Evolutionary conservation across 2,329 filamentous ascomycete species (phyloP).

Genomic region (Cordyceps sp.): DNA sequence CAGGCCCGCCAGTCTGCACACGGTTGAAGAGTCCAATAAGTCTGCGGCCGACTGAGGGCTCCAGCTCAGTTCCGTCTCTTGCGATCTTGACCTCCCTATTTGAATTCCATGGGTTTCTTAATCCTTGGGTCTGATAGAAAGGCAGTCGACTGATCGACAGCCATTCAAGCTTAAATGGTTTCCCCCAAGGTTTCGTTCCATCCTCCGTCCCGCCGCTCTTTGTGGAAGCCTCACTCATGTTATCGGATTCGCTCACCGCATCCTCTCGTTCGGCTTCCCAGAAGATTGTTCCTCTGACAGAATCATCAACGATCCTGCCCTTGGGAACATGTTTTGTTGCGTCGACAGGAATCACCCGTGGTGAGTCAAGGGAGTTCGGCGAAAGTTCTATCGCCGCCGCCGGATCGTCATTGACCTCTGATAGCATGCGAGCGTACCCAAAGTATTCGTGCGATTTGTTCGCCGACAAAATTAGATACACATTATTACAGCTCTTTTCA

Average conservation of each 20-base stretch:
- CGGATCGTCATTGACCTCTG: constrained; percentile 65
- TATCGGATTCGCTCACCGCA: constrained; percentile 25
- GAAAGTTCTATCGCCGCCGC: constrained; percentile 52
- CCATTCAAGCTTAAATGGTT: constrained; percentile 86
- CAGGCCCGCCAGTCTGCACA: constrained; percentile 21
- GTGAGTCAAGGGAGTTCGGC: constrained; percentile 50
- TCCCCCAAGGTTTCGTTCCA: constrained; percentile 60
- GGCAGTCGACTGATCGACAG: constrained; percentile 67
- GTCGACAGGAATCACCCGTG: constrained; percentile 65
- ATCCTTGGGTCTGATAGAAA: constrained; percentile 73
- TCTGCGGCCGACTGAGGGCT: constrained; percentile 62
- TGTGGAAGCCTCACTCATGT: constrained; percentile 18
- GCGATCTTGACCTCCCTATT: constrained; percentile 95
- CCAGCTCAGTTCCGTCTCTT: constrained; percentile 82
- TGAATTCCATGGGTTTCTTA: constrained; percentile 88
- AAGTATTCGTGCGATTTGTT: constrained; percentile 98
- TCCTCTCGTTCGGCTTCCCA: constrained; percentile 69
- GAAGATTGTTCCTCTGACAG: constrained; percentile 85
- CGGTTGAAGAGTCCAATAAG: constrained; percentile 66
- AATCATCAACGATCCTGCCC: constrained; percentile 83
- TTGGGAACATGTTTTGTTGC: constrained; percentile 63
- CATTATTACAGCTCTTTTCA: constrained; percentile 55
- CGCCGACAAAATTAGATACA: constrained; percentile 87
- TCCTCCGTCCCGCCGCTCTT: constrained; percentile 25
- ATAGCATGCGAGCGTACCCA: constrained; percentile 83